phyloP scores from a whole-genome alignment of 805 yeast species.

The Starmerella ratchasimensis region DNA sequence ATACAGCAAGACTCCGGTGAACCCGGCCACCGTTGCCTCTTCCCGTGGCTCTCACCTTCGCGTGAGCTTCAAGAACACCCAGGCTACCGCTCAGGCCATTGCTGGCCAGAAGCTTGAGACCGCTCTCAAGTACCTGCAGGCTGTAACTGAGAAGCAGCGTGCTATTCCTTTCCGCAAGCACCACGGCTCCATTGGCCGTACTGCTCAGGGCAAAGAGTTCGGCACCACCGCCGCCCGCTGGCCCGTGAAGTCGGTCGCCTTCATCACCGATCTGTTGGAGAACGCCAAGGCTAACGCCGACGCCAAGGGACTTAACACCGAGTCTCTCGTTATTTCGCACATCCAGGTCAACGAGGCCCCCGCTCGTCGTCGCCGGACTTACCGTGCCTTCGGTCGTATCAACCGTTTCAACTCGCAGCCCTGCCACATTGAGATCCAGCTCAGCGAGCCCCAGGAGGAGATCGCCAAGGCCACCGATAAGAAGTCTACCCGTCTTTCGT shows the following conservation, averaged over 20 bases:
- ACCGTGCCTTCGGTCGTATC: constrained; percentile 99
- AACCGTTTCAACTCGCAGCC: constrained; percentile 98
- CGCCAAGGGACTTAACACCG: constrained; percentile 93
- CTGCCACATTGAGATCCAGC: constrained; percentile 94
- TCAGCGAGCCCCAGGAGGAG: constrained; percentile 88
- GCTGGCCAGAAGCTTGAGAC: constrained; percentile 94
- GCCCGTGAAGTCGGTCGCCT: constrained; percentile 98
- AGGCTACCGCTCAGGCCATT: constrained; percentile 98
- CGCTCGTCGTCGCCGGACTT: constrained; percentile 99
- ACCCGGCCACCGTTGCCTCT: constrained; percentile 98
- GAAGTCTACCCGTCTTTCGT: constrained; percentile 54
- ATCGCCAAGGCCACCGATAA: constrained; percentile 81
- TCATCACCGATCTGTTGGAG: constrained; percentile 83
- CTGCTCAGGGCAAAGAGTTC: constrained; percentile 99
- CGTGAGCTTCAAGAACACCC: constrained; percentile 99
- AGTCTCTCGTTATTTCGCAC: constrained; percentile 90
- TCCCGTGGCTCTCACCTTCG: constrained; percentile 99
- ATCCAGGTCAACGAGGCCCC: constrained; percentile 99
- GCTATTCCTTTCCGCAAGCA: constrained; percentile 99
- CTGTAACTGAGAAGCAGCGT: constrained; percentile 95
- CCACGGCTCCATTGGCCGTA: constrained; percentile 93
- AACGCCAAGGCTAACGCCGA: constrained; percentile 99
- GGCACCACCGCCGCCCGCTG: constrained; percentile 99
- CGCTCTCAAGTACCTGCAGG: constrained; percentile 91
- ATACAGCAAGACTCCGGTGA: constrained; percentile 97